These are phyloP conservation scores for Monotropa hypopitys DNA, from an alignment of 179 eudicot genomes.

Conservation along the genomic window DNA sequence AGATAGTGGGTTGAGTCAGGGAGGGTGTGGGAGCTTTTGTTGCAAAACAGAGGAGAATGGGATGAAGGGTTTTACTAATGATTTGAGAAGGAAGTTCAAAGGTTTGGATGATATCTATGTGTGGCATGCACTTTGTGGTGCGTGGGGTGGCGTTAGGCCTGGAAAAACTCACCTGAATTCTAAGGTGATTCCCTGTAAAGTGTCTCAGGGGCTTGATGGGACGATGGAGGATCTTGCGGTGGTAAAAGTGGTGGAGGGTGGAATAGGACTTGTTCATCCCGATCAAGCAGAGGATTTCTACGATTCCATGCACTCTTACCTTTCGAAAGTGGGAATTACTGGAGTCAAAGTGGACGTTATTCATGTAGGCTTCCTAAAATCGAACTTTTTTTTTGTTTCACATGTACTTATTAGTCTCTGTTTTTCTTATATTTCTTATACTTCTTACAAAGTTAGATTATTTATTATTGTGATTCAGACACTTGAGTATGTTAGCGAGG, in stretches of 20 bases:
- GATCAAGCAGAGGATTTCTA: conserved; percentile 44
- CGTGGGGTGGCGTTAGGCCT: conserved; percentile 69
- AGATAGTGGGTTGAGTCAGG: background rate
- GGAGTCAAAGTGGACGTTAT: conserved; percentile 71
- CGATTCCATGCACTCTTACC: conserved; percentile 58
- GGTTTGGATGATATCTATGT: conserved; percentile 52
- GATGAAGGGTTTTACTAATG: conserved; percentile 46
- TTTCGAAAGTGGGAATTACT: conserved; percentile 35
- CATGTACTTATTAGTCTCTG: background rate
- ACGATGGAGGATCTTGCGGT: conserved; percentile 62
- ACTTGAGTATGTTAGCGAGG: conserved; percentile 47
- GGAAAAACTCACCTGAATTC: conserved; percentile 35
- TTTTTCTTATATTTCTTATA: background rate
- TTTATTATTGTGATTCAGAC: conserved; percentile 17
- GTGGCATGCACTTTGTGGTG: conserved; percentile 66
- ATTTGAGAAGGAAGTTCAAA: conserved; percentile 34
- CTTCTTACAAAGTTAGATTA: background rate
- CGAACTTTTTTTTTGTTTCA: background rate
- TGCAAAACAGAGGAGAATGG: conserved; percentile 26
- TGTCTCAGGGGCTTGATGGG: conserved; percentile 43
- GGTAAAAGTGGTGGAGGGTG: conserved; percentile 42
- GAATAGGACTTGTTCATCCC: conserved; percentile 57
- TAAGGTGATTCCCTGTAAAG: conserved; percentile 23
- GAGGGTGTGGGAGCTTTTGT: conserved; percentile 7
- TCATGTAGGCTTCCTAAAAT: conserved; percentile 29